Conservation (phyloP, 106 monocot genomes). For the Hemerocallis citrina region DNA sequence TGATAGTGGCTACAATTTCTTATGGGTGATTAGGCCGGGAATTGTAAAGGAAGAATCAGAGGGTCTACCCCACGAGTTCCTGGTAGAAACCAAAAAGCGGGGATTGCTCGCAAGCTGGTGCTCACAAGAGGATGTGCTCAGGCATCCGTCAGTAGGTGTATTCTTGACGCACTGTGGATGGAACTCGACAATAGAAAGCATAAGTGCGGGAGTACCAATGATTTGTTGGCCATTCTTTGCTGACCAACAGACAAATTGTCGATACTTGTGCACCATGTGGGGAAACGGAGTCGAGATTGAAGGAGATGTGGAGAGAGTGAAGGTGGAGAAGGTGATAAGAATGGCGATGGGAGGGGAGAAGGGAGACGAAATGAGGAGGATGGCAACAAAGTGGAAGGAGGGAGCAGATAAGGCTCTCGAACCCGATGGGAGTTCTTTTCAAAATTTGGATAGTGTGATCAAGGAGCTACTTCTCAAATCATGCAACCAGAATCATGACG, state of each 20-base stretch:
- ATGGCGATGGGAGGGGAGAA: slow-evolving; percentile 16
- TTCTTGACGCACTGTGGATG: slow-evolving; percentile 41
- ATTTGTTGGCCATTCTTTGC: slow-evolving; percentile 26
- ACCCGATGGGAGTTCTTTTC: too few species aligned
- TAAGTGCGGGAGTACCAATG: slow-evolving; percentile 10
- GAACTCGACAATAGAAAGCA: slow-evolving; percentile 43
- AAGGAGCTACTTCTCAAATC: too few species aligned
- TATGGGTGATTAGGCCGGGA: slow-evolving; percentile 5
- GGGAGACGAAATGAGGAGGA: slow-evolving; percentile 10
- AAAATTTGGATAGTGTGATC: too few species aligned
- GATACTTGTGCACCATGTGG: slow-evolving; percentile 9
- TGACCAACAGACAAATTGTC: slow-evolving; percentile 21
- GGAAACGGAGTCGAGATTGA: slow-evolving; percentile 14
- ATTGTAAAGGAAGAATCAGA: slow-evolving; percentile 12
- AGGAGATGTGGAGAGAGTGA: slow-evolving; percentile 4
- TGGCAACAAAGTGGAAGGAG: slow-evolving; percentile 7
- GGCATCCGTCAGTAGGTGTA: slow-evolving; percentile 7
- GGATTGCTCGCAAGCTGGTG: slow-evolving; percentile 3
- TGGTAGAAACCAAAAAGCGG: neutral
- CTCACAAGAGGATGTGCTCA: neutral
- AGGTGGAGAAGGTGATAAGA: slow-evolving; percentile 6
- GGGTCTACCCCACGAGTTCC: neutral
- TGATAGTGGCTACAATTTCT: neutral
- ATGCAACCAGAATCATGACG: too few species aligned
- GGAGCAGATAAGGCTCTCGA: neutral